These are phyloP conservation scores for Gaertneriomyces semiglobifer DNA, from an alignment of 192 early-diverging fungal genomes.

Conservation along the genomic window DNA sequence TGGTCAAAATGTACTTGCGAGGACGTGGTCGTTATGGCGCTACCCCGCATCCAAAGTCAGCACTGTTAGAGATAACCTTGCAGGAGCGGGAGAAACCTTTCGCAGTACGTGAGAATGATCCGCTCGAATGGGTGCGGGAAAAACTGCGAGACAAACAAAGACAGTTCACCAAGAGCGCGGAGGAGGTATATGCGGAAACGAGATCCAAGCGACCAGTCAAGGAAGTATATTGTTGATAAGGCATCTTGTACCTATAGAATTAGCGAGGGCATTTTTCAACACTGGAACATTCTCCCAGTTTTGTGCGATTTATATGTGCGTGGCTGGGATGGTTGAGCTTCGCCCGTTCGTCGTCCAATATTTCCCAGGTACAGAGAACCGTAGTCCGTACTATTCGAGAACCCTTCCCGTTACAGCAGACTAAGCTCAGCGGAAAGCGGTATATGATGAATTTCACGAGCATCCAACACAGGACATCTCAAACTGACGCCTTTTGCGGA, in stretches of 20 bases:
- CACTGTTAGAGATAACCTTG: conserved; percentile 41
- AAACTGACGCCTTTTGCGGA: too few relatives aligned
- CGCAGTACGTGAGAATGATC: conserved; percentile 26
- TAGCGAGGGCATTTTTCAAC: too few relatives aligned
- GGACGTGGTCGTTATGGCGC: conserved; percentile 51
- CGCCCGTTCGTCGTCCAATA: too few relatives aligned
- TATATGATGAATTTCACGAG: too few relatives aligned
- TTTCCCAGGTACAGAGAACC: too few relatives aligned
- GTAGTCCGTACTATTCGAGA: too few relatives aligned
- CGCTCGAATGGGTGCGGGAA: conserved; percentile 43
- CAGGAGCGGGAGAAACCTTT: conserved; percentile 46
- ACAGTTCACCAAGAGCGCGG: conserved; percentile 19
- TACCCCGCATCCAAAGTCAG: conserved; percentile 39
- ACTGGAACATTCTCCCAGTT: too few relatives aligned
- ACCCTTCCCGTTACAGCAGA: too few relatives aligned
- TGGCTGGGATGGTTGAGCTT: too few relatives aligned
- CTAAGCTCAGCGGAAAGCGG: too few relatives aligned
- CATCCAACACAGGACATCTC: too few relatives aligned
- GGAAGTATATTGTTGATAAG: conserved; percentile 32
- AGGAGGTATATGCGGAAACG: conserved; percentile 30
- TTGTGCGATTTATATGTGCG: too few relatives aligned
- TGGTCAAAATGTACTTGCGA: conserved; percentile 34
- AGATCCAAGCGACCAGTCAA: conserved; percentile 25
- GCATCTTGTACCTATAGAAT: not conserved
- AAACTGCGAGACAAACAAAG: conserved; percentile 30